Evolutionary conservation across 495 filamentous ascomycete species (phyloP), one percentile per base, ranked within the genome.

Genomic region (Neurospora sp.): DNA sequence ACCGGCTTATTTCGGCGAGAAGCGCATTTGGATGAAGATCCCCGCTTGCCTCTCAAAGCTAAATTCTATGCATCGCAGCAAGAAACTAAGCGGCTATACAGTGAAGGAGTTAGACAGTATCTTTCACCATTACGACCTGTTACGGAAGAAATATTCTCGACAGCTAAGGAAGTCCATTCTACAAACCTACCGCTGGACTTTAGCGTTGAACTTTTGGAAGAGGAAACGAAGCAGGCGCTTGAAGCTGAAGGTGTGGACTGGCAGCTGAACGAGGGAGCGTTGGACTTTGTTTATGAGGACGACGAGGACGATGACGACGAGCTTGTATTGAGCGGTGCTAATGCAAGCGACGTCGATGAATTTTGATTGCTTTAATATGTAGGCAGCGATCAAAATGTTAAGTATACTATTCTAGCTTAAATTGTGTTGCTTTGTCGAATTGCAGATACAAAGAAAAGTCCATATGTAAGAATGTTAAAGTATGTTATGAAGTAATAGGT

Each of bases 11-110:
- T 78, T 70, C 69, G 80, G 5, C 40, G 40, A n/a, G 82, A 86
- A 59, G 79, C 79, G 0, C 86, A 88, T 61, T 42, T 82, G 1
- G 70, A 82, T 7, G 74, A 75, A 5, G 79, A 86, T 59, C 73
- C 76, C 0, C 42, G 40, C 27, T 74, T 73, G 37, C 83, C 82
- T 20, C 76, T 88, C 10, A 74, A 82, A 20, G 78, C 75, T 35
- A 39, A 40, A 1, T 77, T 78, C 69, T 76, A 82, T 70, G 31
- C 27, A 0, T 14, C 40, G 11, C 83, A 85, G 72, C 78, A 78
- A 3, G 75, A 74, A 18, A 72, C 69, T 1, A 77, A 59, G 59
- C 11, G 10, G 69, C 40, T 1, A n/a, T 66, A 11, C 10, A 73
- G 46, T 12, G 11, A 35, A 3, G 68, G 70, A 12, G 75, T 75